phyloP scores from a whole-genome alignment of 2,329 filamentous ascomycete species.

The Beauveria sp. region DNA sequence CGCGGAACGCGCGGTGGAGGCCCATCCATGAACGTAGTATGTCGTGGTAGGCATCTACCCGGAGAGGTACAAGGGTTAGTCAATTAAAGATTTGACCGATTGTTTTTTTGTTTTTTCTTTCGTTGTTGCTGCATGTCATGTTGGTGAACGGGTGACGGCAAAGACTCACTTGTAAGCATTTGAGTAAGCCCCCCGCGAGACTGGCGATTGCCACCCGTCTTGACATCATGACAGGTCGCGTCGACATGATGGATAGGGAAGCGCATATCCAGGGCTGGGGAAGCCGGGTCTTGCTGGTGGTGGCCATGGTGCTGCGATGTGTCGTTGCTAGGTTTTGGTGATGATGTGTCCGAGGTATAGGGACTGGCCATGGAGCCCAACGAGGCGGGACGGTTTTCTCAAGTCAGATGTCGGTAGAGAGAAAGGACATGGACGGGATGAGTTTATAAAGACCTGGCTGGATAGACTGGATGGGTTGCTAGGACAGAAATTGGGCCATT shows the following conservation, averaged over 20 bases:
- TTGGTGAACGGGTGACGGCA: not conserved
- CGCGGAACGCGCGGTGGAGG: not conserved
- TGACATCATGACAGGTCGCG: not conserved
- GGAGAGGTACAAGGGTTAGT: not conserved
- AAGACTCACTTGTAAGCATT: not conserved
- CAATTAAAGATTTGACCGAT: not conserved
- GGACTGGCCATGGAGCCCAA: not conserved
- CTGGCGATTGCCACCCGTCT: not conserved
- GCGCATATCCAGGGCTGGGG: not conserved
- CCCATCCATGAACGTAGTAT: conserved; percentile 4
- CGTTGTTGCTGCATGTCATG: no score
- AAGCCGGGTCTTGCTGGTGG: not conserved
- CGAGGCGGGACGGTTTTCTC: not conserved
- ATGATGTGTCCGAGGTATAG: not conserved
- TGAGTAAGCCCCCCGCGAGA: conserved; percentile 6
- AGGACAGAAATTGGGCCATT: no score
- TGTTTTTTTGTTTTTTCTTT: not conserved
- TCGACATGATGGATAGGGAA: not conserved
- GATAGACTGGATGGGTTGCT: no score
- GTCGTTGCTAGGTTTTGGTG: not conserved
- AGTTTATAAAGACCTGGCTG: no score
- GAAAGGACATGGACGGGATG: no score
- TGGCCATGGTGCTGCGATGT: not conserved
- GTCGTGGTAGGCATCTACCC: not conserved
- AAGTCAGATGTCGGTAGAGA: not conserved